Base-by-base conservation (phyloP, 192 early-diverging fungal species). In the Coemansia sp. region DNA sequence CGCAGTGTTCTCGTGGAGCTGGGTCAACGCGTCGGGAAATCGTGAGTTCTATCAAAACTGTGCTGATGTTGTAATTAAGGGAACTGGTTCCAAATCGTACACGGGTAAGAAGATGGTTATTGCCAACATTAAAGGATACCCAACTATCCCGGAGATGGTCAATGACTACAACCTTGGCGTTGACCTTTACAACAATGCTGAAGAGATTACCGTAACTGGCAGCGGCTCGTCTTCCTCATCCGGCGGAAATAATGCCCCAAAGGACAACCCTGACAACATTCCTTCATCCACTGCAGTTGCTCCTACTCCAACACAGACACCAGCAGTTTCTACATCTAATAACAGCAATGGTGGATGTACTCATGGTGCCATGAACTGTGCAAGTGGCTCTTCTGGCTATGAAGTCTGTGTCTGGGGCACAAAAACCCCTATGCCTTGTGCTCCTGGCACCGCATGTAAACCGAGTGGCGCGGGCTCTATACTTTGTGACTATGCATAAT, bases 11-110 rank as follows among this genome's bases (percentile, higher is more conserved):
- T 83, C 83, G 5, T 91, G 90, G 89, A 71, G 85, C 16, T 92
- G 91, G 91, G 87, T 89, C 52, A 89, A 89, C 55, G 89, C 90
- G n/a, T 69, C 85, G 10, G 89, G 87, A 3, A 88, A 88, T 65
- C 83, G 85, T 48, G 91, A 92, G 77, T 90, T 85, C 61, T 92
- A 92, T 71, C 88, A 86, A 85, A 72, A 68, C 60, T 69, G 85
- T 74, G 77, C 70, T 0, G 65, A 74, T 9, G 68, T 79, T 0
- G 61, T 46, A 1, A 74, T 79, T 39, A 70, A 54, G 21, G 72
- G 76, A 21, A 43, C 63, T 0, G 40, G 57, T 10, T 74, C 77
- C 8, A 51, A 45, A 5, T 80, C 77, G 21, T 80, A 65, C 58
- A 71, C 77, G 0, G 77, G 77, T 32, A 70, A 73, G 49, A 41